Base-by-base conservation (phyloP, 495 filamentous ascomycete genomes). In the Podospora sp. region DNA sequence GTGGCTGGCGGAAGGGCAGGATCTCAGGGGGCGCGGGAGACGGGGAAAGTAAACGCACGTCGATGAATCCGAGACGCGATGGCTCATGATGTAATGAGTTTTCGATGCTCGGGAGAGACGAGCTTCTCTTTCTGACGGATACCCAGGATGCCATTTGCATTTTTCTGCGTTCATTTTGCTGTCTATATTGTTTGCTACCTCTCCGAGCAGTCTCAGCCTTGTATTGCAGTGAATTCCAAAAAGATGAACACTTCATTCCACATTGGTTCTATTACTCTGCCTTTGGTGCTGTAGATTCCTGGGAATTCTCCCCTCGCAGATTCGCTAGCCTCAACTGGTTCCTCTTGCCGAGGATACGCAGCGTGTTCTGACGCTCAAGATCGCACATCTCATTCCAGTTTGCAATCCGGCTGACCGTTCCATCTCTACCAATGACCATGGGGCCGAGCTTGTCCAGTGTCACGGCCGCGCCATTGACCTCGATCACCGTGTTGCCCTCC, bases 331-430 rank as follows among this genome's bases (percentile, higher is more conserved):
- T 74, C 75, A 82, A 67, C 77, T 88, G 82, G 76, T 91, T 91
- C 72, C 88, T 76, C 83, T 85, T 87, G 36, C 85, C 83, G 68
- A 91, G 68, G 21, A 91, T 76, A 40, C 88, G 80, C 71, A 91
- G 62, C 53, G 88, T 89, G 73, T 85, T 89, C 68, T 83, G 72
- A 67, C 80, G 78, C 78, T 91, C 88, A 25, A 85, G 82, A 20
- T 85, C 87, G 14, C 82, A 78, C 89, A 91, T 90, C 69, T 87
- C 78, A 29, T 75, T 79, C 89, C 89, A 91, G 77, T 91, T 91
- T 64, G 82, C 71, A 66, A 91, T 88, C 21, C 87, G 84, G 69
- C 86, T 85, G 36, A 90, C 72, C 21, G 86, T 85, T 16, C 89
- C 89, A 76, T 91, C 88, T 46, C 79, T 72, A 69, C 88, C 88